Base-by-base conservation (phyloP, 371 early-diverging fungal species). In the Blakeslea trispora region DNA sequence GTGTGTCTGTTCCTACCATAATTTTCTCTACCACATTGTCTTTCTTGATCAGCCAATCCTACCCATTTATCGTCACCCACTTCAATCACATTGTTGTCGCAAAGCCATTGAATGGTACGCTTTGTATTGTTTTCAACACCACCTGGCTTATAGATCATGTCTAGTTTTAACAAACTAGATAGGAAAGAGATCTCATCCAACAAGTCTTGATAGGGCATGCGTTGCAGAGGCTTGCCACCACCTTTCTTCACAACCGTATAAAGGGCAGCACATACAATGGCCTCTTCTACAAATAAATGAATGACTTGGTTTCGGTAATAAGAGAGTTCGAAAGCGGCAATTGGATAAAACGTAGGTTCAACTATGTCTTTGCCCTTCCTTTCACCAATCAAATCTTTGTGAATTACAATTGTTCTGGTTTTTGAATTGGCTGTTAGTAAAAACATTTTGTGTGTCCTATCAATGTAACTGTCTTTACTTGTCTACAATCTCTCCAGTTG, bases 271-370 rank as follows among this genome's bases (percentile, higher is more conserved):
- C 89, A 88, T 14, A 89, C 79, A 56, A 93, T 89, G 0, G 90
- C 90, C 78, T 92, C 94, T 56, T 84, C 76, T 7, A 92, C 75
- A 74, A 94, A 94, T 41, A 93, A 60, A 52, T 93, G 92, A 48
- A 94, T 91, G 13, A 91, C 87, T 61, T 92, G 91, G 57, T 94
- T 94, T 43, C 95, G 80, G 65, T 91, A 94, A 63, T 89, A 90
- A 41, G 87, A 86, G 1, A 94, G 72, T 66, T 92, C 93, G 63
- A 93, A 94, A n/a, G 92, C 83, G 59, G 90, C 90, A 40, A 86
- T 78, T 2, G 89, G 90, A 64, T 90, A 92, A 65, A 90, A 94
- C n/a, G 92, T 90, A 9, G 90, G 89, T 55, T 94, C 95, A 14
- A 94, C 63, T 15, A 94, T 71, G 32, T 91, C 93, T 51, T 77